A percentile compares a stretch with the other conserved stretches of the same genome.
Evolutionary conservation across 306 rosid genomes (phyloP).

Genomic region (Aeschynomene evenia): DNA sequence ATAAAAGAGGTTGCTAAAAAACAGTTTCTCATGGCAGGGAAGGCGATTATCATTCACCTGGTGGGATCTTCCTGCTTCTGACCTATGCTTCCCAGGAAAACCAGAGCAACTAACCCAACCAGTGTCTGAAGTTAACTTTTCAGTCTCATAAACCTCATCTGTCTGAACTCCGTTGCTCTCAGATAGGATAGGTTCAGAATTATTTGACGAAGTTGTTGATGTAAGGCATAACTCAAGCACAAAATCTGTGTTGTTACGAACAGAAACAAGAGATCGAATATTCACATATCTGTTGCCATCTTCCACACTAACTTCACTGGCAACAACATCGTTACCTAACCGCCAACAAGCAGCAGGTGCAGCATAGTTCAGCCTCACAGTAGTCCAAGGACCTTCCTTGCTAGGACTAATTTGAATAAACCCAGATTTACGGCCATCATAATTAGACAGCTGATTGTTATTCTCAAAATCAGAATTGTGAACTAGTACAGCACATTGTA

Average conservation of each 20-base stretch:
- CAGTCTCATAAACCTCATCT: conserved; percentile 71
- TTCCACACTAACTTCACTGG: conserved; percentile 85
- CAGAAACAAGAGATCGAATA: conserved; percentile 87
- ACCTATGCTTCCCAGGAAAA: conserved; percentile 39
- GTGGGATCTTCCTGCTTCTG: conserved; percentile 51
- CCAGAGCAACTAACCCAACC: conserved; percentile 65
- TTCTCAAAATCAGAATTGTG: conserved; percentile 53
- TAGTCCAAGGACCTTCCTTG: conserved; percentile 96
- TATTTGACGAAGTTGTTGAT: conserved; percentile 42
- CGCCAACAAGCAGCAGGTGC: conserved; percentile 98
- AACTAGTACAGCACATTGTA: conserved; percentile 64
- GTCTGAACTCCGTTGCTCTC: conserved; percentile 43
- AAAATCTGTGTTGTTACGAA: conserved; percentile 70
- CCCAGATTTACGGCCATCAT: conserved; percentile 58
- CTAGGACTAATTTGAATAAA: conserved; percentile 94
- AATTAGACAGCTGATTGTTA: conserved; percentile 35
- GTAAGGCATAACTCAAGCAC: conserved; percentile 70
- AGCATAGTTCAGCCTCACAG: conserved; percentile 94
- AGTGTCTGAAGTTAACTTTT: conserved; percentile 54
- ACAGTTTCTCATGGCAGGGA: conserved; percentile 18
- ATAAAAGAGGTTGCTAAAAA: neutral
- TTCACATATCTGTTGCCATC: conserved; percentile 88
- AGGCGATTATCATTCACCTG: conserved; percentile 44
- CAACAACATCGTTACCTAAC: conserved; percentile 84
- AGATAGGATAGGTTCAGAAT: conserved; percentile 41